Evolutionary conservation across 768 basidiomycete genomes (phyloP).

Genomic region (Rubroboletus satanas): DNA sequence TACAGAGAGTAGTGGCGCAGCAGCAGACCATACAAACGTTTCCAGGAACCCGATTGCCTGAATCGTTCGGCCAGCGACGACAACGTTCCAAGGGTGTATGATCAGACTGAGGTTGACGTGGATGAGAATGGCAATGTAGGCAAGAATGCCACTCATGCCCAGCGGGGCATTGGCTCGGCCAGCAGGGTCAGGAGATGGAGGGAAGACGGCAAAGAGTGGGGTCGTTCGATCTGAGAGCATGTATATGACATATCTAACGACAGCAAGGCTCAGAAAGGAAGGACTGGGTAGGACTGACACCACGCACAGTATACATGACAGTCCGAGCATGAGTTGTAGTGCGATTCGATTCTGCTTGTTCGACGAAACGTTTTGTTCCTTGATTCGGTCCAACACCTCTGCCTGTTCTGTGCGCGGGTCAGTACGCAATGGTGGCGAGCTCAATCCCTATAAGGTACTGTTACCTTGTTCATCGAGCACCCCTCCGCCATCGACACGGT

Average conservation of each 20-base stretch:
- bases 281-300: background rate
- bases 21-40: constrained; percentile 39
- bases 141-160: constrained; percentile 43
- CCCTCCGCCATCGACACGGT: constrained; percentile 25
- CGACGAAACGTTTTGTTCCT: constrained; percentile 39
- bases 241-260: constrained; percentile 46
- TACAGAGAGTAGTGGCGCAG: constrained; percentile 47
- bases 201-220: constrained; percentile 46
- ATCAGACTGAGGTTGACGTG: constrained; percentile 48
- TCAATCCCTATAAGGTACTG: background rate
- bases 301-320: constrained; percentile 48
- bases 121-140: constrained; percentile 46
- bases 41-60: constrained; percentile 32
- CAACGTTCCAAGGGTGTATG: constrained; percentile 36
- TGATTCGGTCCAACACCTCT: constrained; percentile 48
- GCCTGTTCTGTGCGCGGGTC: constrained; percentile 50
- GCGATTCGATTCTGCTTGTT: constrained; percentile 40
- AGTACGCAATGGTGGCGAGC: background rate
- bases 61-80: constrained; percentile 22
- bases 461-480: constrained; percentile 56
- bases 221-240: constrained; percentile 42
- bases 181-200: constrained; percentile 17
- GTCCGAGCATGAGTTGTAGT: constrained; percentile 39
- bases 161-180: constrained; percentile 31
- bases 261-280: constrained; percentile 7